Base-by-base conservation (phyloP, 1,139 yeast species). In the Geotrichum restrictum region DNA sequence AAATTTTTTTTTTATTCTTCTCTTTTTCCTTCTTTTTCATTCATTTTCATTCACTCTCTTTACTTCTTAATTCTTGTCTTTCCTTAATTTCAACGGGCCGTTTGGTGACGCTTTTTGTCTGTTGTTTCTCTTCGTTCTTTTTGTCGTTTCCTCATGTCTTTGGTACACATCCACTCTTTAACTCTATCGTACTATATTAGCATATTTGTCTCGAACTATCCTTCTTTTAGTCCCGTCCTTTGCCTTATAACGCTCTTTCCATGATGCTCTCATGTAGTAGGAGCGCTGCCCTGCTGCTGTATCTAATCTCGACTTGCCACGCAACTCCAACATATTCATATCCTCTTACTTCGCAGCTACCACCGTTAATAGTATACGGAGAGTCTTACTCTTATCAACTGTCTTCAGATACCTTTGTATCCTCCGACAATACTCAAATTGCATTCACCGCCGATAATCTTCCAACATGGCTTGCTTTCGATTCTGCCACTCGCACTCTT, bases 381-480 rank as follows among this genome's bases (percentile, higher is more conserved):
- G 73, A 80, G 59, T 63, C 68, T 1, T 93, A 85, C 70, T 59
- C 72, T n/a, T 93, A 88, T 69, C 77, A 82, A 42, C 71, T 93
- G 53, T 83, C 91, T 49, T 73, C 77, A 55, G 81, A 83, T 59
- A 91, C 98, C 2, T 89, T 80, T 67, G 74, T 77, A 57, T 77
- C 87, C 14, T 62, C 70, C 4, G 56, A 57, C 13, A 59, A 65
- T 7, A 66, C 75, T 37, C 68, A 70, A 22, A 75, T 88, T 27
- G 57, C 71, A 3, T 88, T 87, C 66, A 62, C 78, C 6, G 85
- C 81, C 0, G 68, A 74, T 21, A 71, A 76, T 48, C 71, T 83
- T 55, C 98, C 98, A 1, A 57, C 67, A 8, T 93, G 98, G 98
- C 74, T 93, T 38, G 62, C 73, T 1, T 87, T 93, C 60, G 94